Base-by-base conservation (phyloP, 805 yeast genomes). In the Saccharomycopsis sp. region DNA sequence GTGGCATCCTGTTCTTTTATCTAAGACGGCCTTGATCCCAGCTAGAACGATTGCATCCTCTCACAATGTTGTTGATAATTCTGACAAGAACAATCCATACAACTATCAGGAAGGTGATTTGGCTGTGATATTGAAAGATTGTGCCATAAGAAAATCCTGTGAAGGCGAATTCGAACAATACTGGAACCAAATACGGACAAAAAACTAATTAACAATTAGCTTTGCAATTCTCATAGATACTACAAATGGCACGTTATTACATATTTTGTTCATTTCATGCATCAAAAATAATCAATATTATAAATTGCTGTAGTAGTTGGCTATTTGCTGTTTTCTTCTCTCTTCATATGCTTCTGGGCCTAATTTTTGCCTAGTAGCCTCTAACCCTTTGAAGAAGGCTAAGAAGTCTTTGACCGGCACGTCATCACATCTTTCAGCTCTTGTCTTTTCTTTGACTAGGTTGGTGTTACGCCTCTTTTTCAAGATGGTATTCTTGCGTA, bases 1-100 rank as follows among this genome's bases (percentile, higher is more conserved):
- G 71, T 94, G 98, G 99, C 99, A 92, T 68, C 96, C 97, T 12
- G 82, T 80, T 29, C 73, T 87, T 24, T 75, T 94, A 63, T 79
- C 87, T 56, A 86, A 83, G 66, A 77, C 94, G 2, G 86, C 90
- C 0, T 70, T 92, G 15, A 80, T 94, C 0, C 88, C 90, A 12
- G 77, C 83, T 50, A 79, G 83, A 65, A 71, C 79, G 8, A 77
- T 86, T 48, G 80, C 81, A 14, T 71, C 82, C 37, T 62, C 73
- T 16, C 79, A 78, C 61, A 70, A 73, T 29, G 71, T 74, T 14
- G 57, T 71, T 23, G 71, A 70, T 2, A 61, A 64, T 12, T 64
- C 68, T n/a, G 74, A 71, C n/a, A 75, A 64, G 21, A 66, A 73
- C n/a, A 83, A 80, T 61, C 74, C 74, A 20, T 62, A 71, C 34